Percentiles rank a stretch among this genome's conserved stretches.
Conservation (phyloP, 306 rosid genomes). For the Canavalia gladiata region DNA sequence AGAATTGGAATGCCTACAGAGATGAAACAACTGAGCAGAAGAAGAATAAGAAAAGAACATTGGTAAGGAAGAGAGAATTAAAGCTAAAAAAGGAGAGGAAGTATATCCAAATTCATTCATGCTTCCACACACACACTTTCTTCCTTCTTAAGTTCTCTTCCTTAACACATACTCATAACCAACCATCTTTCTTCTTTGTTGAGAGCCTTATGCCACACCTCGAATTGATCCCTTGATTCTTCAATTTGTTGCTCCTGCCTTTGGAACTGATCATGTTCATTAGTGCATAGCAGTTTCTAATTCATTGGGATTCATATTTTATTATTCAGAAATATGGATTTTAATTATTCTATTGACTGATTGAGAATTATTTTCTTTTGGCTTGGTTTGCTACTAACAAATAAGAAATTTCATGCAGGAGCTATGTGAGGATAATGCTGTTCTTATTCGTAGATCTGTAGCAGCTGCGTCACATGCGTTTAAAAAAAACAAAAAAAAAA, state of each 20-base stretch:
- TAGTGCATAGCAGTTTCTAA: background rate
- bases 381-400: slow-evolving; percentile 33
- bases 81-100: background rate
- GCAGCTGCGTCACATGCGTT: slow-evolving; percentile 23
- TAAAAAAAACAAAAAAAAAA: background rate
- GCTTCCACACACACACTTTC: background rate
- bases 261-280: slow-evolving; percentile 13
- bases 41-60: background rate
- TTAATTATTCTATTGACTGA: background rate
- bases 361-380: background rate
- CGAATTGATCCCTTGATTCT: background rate
- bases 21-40: background rate
- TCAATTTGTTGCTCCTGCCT: background rate
- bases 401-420: slow-evolving; percentile 52
- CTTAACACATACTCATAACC: background rate
- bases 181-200: background rate
- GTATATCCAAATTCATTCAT: background rate
- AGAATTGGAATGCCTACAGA: background rate
- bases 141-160: background rate
- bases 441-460: slow-evolving; percentile 32
- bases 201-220: background rate
- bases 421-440: slow-evolving; percentile 50
- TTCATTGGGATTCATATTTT: slow-evolving; percentile 12
- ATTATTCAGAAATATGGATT: background rate
- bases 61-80: too few species aligned